Percentiles rank a stretch among this genome's conserved stretches.
These are phyloP conservation scores for Biancaea sappan DNA, from an alignment of 306 rosid species.

Conservation along the genomic window DNA sequence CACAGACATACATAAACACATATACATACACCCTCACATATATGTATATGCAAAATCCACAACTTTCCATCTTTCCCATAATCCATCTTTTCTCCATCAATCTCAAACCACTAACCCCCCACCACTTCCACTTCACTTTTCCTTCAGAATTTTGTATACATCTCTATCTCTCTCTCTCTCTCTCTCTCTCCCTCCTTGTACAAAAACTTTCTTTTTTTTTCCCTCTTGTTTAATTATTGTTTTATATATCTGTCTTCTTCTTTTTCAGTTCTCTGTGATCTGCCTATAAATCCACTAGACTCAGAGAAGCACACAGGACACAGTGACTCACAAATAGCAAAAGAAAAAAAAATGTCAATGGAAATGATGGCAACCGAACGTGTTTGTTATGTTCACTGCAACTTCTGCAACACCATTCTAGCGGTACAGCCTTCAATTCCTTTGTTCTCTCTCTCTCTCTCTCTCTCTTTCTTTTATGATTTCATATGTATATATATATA, in stretches of 20 bases:
- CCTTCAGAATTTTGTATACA: slow-evolving; percentile 48
- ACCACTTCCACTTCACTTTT: slow-evolving; percentile 59
- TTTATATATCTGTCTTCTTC: slow-evolving; percentile 21
- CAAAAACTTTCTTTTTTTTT: slow-evolving; percentile 7
- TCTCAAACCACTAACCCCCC: slow-evolving; percentile 47
- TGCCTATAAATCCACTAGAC: slow-evolving; percentile 47
- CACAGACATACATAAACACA: no score
- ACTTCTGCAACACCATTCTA: slow-evolving; percentile 98
- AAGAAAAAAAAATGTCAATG: slow-evolving; percentile 62
- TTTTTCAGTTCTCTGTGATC: slow-evolving; percentile 43
- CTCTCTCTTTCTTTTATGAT: not conserved
- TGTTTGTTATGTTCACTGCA: slow-evolving; percentile 99
- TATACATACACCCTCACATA: not conserved
- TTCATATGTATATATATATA: no score
- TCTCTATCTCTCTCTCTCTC: slow-evolving; percentile 33
- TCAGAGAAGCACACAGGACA: slow-evolving; percentile 30
- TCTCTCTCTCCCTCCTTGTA: slow-evolving; percentile 6
- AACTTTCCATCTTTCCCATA: slow-evolving; percentile 48
- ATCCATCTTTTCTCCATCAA: slow-evolving; percentile 48
- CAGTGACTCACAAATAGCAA: slow-evolving; percentile 30
- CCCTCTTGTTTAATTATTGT: not conserved
- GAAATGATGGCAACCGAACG: slow-evolving; percentile 94
- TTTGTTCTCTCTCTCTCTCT: slow-evolving; percentile 31
- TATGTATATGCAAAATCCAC: slow-evolving; percentile 17
- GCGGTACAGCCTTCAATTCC: slow-evolving; percentile 71